Conservation (phyloP, 1,284 basidiomycete species). For the Boletus smithii region DNA sequence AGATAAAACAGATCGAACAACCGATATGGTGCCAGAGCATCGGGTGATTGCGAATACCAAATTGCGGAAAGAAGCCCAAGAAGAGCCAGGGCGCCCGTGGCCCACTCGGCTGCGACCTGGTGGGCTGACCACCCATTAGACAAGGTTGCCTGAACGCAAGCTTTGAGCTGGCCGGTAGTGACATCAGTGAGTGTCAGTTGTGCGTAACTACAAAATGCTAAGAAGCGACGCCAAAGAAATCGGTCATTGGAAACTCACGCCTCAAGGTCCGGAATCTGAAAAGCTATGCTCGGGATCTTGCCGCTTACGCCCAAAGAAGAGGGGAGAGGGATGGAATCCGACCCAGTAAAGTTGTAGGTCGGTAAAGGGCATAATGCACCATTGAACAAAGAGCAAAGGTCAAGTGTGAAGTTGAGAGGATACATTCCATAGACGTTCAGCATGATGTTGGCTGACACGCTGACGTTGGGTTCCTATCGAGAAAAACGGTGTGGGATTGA, state of each 20-base stretch:
- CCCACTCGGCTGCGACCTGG: constrained; percentile 76
- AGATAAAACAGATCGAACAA: constrained; percentile 81
- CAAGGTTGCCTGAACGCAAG: constrained; percentile 89
- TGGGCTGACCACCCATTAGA: constrained; percentile 87
- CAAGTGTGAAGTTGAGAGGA: constrained; percentile 73
- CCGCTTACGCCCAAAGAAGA: constrained; percentile 49
- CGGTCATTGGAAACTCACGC: constrained; percentile 39
- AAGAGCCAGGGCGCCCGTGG: constrained; percentile 67
- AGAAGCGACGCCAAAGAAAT: neutral
- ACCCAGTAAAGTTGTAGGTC: constrained; percentile 80
- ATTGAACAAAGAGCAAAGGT: constrained; percentile 71
- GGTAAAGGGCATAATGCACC: constrained; percentile 88
- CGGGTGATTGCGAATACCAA: constrained; percentile 56
- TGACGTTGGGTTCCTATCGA: constrained; percentile 64
- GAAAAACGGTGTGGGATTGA: constrained; percentile 29
- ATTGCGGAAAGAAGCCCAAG: constrained; percentile 66
- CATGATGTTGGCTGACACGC: constrained; percentile 74
- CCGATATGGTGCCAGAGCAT: constrained; percentile 53
- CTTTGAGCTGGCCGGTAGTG: constrained; percentile 67
- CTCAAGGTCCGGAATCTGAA: constrained; percentile 87
- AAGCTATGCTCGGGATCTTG: constrained; percentile 78
- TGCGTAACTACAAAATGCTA: constrained; percentile 47
- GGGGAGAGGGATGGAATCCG: constrained; percentile 74
- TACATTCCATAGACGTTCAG: constrained; percentile 81
- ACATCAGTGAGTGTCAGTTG: constrained; percentile 75